These are phyloP conservation scores for Diutina scorzettiae DNA, from an alignment of 1,139 yeast species.

Conservation along the genomic window DNA sequence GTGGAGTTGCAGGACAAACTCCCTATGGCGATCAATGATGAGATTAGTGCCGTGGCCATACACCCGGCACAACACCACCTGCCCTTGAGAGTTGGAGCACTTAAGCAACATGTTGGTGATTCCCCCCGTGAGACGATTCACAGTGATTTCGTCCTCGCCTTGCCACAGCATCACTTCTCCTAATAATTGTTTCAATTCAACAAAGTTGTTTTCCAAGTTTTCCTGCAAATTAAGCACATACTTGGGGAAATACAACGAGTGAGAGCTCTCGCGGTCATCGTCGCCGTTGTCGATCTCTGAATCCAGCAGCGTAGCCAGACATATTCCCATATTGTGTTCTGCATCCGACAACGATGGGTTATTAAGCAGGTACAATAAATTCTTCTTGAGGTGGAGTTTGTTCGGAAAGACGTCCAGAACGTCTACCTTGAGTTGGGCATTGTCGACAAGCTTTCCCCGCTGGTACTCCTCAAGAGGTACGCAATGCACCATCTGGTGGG, in stretches of 20 bases:
- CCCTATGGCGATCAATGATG: conserved; percentile 67
- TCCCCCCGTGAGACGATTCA: conserved; percentile 54
- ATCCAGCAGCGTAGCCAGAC: conserved; percentile 8
- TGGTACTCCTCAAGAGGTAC: conserved; percentile 5
- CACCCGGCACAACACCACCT: conserved; percentile 50
- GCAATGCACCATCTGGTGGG: background rate
- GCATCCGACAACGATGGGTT: conserved; percentile 31
- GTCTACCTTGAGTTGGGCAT: background rate
- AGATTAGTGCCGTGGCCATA: conserved; percentile 68
- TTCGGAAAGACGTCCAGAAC: conserved; percentile 6
- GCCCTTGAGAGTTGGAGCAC: conserved; percentile 21
- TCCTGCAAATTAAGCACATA: conserved; percentile 22
- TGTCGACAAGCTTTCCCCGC: background rate
- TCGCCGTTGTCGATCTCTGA: background rate
- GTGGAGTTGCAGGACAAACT: conserved; percentile 59
- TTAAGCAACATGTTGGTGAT: conserved; percentile 64
- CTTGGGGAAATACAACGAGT: conserved; percentile 30
- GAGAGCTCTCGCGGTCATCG: conserved; percentile 11
- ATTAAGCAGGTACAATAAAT: conserved; percentile 29
- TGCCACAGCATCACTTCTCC: conserved; percentile 27
- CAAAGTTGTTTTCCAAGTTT: conserved; percentile 19
- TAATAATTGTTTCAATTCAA: conserved; percentile 23
- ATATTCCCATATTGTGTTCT: conserved; percentile 7
- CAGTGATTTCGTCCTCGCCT: conserved; percentile 14
- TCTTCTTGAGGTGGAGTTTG: conserved; percentile 15